Evolutionary conservation across 768 basidiomycete genomes (phyloP).

Genomic region (Lactifluus hygrophoroides): DNA sequence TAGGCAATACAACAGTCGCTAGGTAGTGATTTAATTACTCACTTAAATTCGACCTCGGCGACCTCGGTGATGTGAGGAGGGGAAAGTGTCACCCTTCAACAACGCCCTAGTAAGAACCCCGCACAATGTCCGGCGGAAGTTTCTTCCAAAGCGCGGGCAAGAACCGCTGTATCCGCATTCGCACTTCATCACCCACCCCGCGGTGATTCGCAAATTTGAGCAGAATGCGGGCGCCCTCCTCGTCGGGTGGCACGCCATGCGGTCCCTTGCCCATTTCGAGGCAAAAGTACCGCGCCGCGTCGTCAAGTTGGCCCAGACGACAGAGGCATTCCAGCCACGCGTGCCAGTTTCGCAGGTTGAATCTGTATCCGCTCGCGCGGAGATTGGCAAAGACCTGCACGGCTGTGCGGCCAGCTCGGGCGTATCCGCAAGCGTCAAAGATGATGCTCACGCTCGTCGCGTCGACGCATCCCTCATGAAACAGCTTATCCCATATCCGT

Average conservation of each 20-base stretch:
- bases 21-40: conserved; percentile 19
- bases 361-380: conserved; percentile 37
- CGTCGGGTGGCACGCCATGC: conserved; percentile 39
- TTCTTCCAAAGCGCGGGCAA: conserved; percentile 16
- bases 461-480: conserved; percentile 48
- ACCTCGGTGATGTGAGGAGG: not conserved
- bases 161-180: conserved; percentile 17
- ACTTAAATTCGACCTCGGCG: conserved; percentile 1
- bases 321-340: conserved; percentile 83
- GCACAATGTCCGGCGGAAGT: conserved; percentile 7
- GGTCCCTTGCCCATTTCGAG: conserved; percentile 49
- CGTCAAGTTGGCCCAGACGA: conserved; percentile 52
- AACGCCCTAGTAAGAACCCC: not conserved
- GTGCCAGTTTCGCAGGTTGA: conserved; percentile 70
- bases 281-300: conserved; percentile 58
- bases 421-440: conserved; percentile 73
- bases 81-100: not conserved
- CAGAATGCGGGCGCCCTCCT: conserved; percentile 43
- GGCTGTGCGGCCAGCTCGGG: conserved; percentile 43
- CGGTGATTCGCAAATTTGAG: conserved; percentile 23
- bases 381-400: conserved; percentile 48
- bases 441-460: conserved; percentile 70
- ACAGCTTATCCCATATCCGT: conserved; percentile 73
- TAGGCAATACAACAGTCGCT: conserved; percentile 36
- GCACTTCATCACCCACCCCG: conserved; percentile 7